A percentile compares a stretch with the other conserved stretches of the same genome.
Evolutionary conservation across 176 grass and related monocot genomes (phyloP).

Genomic region (Oryza glumipatula): DNA sequence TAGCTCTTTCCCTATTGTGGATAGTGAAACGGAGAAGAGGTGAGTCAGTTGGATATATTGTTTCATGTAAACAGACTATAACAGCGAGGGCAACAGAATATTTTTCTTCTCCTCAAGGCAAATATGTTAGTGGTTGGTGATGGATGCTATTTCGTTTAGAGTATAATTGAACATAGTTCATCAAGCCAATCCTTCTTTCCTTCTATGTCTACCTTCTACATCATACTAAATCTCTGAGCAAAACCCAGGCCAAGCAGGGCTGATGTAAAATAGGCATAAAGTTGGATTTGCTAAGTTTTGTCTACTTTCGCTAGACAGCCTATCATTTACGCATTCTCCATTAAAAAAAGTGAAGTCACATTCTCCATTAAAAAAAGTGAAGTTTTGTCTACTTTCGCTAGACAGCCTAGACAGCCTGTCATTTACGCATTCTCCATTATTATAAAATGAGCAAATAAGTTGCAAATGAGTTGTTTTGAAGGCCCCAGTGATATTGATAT

Average conservation of each 20-base stretch:
- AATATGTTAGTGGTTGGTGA: background rate
- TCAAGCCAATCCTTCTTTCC: background rate
- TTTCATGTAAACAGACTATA: constrained; percentile 23
- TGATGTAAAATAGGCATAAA: background rate
- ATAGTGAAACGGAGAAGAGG: constrained; percentile 50
- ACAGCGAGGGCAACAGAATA: background rate
- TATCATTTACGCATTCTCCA: background rate
- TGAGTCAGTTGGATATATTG: constrained; percentile 23
- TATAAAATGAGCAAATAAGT: background rate
- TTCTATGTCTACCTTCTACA: background rate
- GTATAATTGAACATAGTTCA: background rate
- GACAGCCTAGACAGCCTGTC: background rate
- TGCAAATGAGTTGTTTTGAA: background rate
- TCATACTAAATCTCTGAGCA: background rate
- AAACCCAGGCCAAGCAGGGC: background rate
- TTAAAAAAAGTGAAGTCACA: background rate
- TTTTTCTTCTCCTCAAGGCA: background rate
- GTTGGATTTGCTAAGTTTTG: background rate
- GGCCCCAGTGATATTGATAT: background rate
- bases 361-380: background rate
- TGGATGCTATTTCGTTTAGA: background rate
- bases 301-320: background rate
- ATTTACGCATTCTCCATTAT: background rate
- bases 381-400: background rate
- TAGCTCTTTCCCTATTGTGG: constrained; percentile 65